Conservation (phyloP, 78 protist species). For the Isochrysis galbana region DNA sequence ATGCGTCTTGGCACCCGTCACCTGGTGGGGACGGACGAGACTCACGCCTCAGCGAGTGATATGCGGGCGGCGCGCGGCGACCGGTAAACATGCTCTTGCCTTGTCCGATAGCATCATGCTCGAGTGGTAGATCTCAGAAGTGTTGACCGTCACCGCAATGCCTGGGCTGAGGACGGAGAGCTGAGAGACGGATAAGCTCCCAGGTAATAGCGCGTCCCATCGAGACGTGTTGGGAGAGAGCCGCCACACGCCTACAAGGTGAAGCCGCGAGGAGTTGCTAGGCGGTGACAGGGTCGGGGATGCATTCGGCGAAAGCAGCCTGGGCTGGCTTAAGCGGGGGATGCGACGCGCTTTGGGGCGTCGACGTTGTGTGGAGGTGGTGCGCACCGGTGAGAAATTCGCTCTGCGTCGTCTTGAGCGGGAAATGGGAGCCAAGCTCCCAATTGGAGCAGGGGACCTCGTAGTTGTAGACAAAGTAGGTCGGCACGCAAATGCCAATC, state of each 20-base stretch:
- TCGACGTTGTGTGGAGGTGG: neutral
- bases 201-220: neutral
- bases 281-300: too few relatives aligned
- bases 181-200: neutral
- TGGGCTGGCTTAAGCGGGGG: too few relatives aligned
- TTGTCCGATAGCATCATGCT: neutral
- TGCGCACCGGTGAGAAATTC: neutral
- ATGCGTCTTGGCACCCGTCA: neutral
- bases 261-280: too few relatives aligned
- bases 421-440: neutral
- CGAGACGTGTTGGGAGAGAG: neutral
- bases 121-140: conserved; percentile 16
- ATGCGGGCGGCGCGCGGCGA: neutral
- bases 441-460: neutral
- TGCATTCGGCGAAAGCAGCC: too few relatives aligned
- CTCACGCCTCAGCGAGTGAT: neutral
- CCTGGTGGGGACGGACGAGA: neutral
- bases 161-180: neutral
- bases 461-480: neutral
- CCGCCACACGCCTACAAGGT: neutral
- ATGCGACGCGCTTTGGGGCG: neutral
- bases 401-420: neutral
- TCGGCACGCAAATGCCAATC: neutral
- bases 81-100: neutral
- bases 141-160: neutral